Conservation (phyloP, 2,329 filamentous ascomycete species). For the Gnomoniopsis smithogilvyi region DNA sequence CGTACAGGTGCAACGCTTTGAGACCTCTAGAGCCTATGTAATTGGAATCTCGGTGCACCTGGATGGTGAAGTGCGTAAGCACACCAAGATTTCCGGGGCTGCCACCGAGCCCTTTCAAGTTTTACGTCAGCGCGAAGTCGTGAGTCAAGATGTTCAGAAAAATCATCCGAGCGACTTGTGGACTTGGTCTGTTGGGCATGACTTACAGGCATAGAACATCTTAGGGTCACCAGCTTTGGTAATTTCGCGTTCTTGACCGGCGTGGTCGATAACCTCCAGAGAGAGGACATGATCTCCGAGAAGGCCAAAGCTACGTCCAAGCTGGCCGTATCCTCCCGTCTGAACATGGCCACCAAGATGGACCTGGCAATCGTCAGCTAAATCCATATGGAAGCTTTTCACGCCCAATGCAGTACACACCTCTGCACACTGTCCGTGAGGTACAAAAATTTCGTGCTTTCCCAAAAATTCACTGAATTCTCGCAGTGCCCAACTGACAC, state of each 20-base stretch:
- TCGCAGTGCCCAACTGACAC: conserved; percentile 39
- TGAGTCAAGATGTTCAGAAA: neutral
- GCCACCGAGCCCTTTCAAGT: conserved; percentile 39
- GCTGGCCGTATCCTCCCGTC: conserved; percentile 45
- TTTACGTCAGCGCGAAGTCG: neutral
- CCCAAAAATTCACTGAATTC: conserved; percentile 41
- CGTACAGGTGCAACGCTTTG: conserved; percentile 40
- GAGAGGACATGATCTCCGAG: conserved; percentile 51
- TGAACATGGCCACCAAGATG: conserved; percentile 45
- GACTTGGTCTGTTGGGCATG: neutral
- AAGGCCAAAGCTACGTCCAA: conserved; percentile 48
- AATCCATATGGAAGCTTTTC: neutral
- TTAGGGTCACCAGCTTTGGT: conserved; percentile 48
- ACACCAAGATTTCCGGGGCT: conserved; percentile 57
- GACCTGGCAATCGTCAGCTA: neutral
- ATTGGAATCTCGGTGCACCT: conserved; percentile 26
- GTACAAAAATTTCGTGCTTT: conserved; percentile 39
- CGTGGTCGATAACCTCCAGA: conserved; percentile 43
- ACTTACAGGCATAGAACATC: conserved; percentile 52
- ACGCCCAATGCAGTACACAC: conserved; percentile 23
- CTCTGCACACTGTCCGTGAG: conserved; percentile 42
- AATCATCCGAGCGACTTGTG: neutral
- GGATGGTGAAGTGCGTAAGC: conserved; percentile 50
- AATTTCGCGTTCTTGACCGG: conserved; percentile 42
- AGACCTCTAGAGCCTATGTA: conserved; percentile 39